Evolutionary conservation across 176 grass and related monocot species (phyloP), one percentile per base, ranked within the genome.

Genomic region (Zea luxurians): DNA sequence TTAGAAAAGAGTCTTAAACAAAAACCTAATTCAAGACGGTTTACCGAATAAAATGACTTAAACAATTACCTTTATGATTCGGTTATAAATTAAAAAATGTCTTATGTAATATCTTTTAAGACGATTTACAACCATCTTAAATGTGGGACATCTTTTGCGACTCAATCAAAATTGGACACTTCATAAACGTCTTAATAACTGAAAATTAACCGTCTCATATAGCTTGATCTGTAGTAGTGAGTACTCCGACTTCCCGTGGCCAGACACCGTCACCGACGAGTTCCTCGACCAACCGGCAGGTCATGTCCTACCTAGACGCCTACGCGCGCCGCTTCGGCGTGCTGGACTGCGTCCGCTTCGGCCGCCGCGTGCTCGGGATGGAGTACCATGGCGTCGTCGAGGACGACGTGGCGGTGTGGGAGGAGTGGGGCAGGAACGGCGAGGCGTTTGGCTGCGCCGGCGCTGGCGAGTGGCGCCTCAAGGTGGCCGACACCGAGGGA

Each of bases 181-280:
- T n/a, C n/a, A n/a, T n/a, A n/a, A n/a, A n/a, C n/a, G n/a, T n/a
- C n/a, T n/a, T n/a, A n/a, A n/a, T n/a, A n/a, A n/a, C n/a, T n/a
- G n/a, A n/a, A n/a, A n/a, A n/a, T n/a, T n/a, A n/a, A n/a, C n/a
- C n/a, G n/a, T n/a, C n/a, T n/a, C n/a, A n/a, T n/a, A n/a, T n/a
- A n/a, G n/a, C n/a, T n/a, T n/a, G n/a, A n/a, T n/a, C n/a, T n/a
- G n/a, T n/a, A n/a, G n/a, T n/a, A n/a, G n/a, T n/a, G n/a, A n/a
- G 81, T 93, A 87, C 84, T 75, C 81, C 2, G 90, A 93, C 74
- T 91, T 96, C 74, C 92, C 84, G 1, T 96, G 92, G 92, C 92
- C 92, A 5, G 36, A 85, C 7, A 0, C 16, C 37, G 81, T 38
- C 78, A 78, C 47, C 37, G 59, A 83, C 42, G 41, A 69, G 9